Conservation (phyloP, 1,284 basidiomycete species). For the Grifola frondosa region DNA sequence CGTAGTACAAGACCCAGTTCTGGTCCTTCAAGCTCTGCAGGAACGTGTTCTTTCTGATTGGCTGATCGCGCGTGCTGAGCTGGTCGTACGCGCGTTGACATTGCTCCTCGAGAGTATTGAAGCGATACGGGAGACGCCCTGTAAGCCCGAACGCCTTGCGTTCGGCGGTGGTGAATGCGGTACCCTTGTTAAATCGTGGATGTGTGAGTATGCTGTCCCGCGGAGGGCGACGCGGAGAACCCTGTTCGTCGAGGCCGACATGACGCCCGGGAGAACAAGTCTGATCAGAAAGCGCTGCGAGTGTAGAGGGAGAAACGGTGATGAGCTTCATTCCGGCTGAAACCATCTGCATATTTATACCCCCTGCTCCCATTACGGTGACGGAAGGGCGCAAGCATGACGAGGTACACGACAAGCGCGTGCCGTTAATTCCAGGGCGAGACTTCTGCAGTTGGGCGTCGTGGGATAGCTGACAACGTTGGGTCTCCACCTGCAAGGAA, state of each 20-base stretch:
- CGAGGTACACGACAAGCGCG: too few species aligned
- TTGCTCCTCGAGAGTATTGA: constrained; percentile 78
- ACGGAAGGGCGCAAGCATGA: too few species aligned
- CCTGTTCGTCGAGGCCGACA: constrained; percentile 23
- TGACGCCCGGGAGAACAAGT: constrained; percentile 7
- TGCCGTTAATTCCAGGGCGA: too few species aligned
- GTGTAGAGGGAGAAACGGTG: not conserved
- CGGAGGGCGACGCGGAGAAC: constrained; percentile 51
- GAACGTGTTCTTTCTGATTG: constrained; percentile 70
- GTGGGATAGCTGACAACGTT: too few species aligned
- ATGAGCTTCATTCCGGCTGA: not conserved
- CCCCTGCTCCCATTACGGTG: not conserved
- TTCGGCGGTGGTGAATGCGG: constrained; percentile 68
- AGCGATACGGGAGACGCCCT: constrained; percentile 73
- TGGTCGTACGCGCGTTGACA: constrained; percentile 72
- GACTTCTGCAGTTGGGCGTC: too few species aligned
- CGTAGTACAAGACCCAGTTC: constrained; percentile 77
- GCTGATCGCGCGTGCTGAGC: constrained; percentile 45
- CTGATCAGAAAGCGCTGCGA: not conserved
- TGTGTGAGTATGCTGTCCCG: constrained; percentile 62
- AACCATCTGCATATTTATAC: constrained; percentile 12
- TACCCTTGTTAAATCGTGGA: constrained; percentile 72
- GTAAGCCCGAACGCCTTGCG: constrained; percentile 71
- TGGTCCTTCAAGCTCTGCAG: constrained; percentile 72
- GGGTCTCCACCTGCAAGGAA: too few species aligned